Conservation (phyloP, 2,329 filamentous ascomycete species). For the Colletotrichum spaethianum region DNA sequence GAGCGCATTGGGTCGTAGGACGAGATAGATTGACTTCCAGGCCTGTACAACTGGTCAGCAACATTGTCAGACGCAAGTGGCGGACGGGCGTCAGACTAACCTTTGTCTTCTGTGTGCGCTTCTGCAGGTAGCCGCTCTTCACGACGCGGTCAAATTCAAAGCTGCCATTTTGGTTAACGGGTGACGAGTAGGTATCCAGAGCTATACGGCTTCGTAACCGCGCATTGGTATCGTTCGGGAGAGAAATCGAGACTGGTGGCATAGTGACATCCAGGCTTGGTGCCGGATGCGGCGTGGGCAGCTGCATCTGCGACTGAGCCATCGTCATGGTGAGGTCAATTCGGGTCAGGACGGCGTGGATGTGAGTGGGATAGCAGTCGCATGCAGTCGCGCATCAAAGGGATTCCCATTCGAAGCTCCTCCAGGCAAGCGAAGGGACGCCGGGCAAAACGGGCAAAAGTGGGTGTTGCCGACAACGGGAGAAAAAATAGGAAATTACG, state of each 20-base stretch:
- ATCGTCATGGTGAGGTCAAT: constrained; percentile 28
- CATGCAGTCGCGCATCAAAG: constrained; percentile 34
- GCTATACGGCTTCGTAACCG: constrained; percentile 61
- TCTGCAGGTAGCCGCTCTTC: constrained; percentile 88
- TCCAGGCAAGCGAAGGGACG: not conserved
- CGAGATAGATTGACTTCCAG: constrained; percentile 92
- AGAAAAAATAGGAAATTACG: constrained; percentile 8
- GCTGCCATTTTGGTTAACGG: constrained; percentile 94
- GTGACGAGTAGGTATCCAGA: constrained; percentile 77
- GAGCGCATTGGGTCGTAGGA: constrained; percentile 89
- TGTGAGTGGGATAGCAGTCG: constrained; percentile 23
- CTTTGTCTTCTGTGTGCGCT: constrained; percentile 95
- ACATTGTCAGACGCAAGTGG: not conserved
- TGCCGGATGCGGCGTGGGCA: constrained; percentile 30
- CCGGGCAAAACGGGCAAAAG: not conserved
- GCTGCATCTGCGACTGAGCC: constrained; percentile 37
- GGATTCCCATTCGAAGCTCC: constrained; percentile 28
- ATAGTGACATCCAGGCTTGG: constrained; percentile 43
- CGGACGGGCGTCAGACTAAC: constrained; percentile 58
- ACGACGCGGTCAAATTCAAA: constrained; percentile 96
- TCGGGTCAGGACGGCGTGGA: constrained; percentile 19
- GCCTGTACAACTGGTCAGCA: constrained; percentile 64
- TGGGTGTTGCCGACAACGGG: not conserved
- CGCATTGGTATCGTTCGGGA: constrained; percentile 45
- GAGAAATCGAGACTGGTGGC: constrained; percentile 39